Evolutionary conservation across 139 green algal genomes (phyloP), one percentile per base, ranked within the genome.

Genomic region (Axilococcus clingmanii): DNA sequence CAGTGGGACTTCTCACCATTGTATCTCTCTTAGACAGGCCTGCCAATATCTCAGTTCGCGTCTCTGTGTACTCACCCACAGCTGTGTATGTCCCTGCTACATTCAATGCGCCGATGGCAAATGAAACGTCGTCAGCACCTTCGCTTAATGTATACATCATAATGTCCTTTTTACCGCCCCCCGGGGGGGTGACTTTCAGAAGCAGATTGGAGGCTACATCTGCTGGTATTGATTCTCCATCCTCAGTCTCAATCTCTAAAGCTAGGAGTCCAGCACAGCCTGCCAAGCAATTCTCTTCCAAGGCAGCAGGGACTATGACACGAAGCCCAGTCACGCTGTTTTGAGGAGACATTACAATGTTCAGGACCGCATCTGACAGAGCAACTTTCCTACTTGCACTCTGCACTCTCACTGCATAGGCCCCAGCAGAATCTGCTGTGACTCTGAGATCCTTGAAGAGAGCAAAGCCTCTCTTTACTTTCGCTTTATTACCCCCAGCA

Each of bases 401-500:
- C 28, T 44, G 44, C 34, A 68, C 49, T 1, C 52, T 55, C 23
- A 88, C 55, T 8, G 59, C 42, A 40, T 77, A 88, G 22, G 44
- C 35, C 30, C 79, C 79, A 8, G 62, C 29, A 28, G 31, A 31
- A 1, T 78, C 69, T 5, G 76, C 77, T 4, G 52, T 29, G 22
- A 85, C 15, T 3, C 43, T 40, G 14, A 87, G 66, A 4, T 72
- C 57, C 22, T 66, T 75, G 52, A 87, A 82, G 16, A 57, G n/a
- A 0, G 68, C 74, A 14, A 54, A 57, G 14, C 29, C 46, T 30
- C 70, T 36, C 44, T 68, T 71, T 15, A 54, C 15, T 37, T 62
- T 62, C 16, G 51, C 49, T 41, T 75, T 78, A 69, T 86, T 84
- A 59, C 67, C 71, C 41, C 66, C 64, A 3, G 42, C 15, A 2